A percentile compares a stretch with the other conserved stretches of the same genome.
These are phyloP conservation scores for Yarrowia sp. DNA, from an alignment of 805 yeast genomes.

Conservation along the genomic window DNA sequence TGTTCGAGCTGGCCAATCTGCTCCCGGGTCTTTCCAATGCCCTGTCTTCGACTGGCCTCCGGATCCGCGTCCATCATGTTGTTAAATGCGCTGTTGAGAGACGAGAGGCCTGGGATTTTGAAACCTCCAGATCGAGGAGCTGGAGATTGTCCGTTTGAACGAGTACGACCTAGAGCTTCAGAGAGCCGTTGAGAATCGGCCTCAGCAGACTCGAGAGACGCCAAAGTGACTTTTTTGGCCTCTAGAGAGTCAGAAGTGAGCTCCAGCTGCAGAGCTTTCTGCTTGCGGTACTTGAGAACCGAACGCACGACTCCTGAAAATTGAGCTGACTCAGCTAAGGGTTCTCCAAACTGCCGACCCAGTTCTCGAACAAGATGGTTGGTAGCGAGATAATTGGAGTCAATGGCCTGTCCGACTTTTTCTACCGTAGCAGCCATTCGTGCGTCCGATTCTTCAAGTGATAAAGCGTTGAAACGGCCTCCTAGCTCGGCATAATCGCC, in stretches of 20 bases:
- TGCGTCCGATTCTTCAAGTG: constrained; percentile 46
- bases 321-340: constrained; percentile 69
- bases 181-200: constrained; percentile 47
- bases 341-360: constrained; percentile 62
- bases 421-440: constrained; percentile 60
- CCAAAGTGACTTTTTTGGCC: constrained; percentile 40
- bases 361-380: constrained; percentile 52
- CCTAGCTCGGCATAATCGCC: constrained; percentile 76
- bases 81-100: constrained; percentile 52
- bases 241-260: constrained; percentile 44
- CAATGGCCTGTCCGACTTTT: constrained; percentile 81
- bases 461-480: constrained; percentile 60
- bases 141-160: not conserved
- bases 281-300: constrained; percentile 59
- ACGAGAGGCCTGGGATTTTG: constrained; percentile 54
- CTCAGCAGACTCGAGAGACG: constrained; percentile 45
- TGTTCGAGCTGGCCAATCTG: constrained; percentile 50
- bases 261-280: constrained; percentile 55
- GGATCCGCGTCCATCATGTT: constrained; percentile 69
- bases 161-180: constrained; percentile 35
- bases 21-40: constrained; percentile 45
- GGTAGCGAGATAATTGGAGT: constrained; percentile 54
- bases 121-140: constrained; percentile 38
- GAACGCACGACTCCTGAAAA: constrained; percentile 56
- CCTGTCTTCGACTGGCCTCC: constrained; percentile 57